These are phyloP conservation scores for Xylaria multiplex DNA, from an alignment of 2,329 filamentous ascomycete species.

Conservation along the genomic window DNA sequence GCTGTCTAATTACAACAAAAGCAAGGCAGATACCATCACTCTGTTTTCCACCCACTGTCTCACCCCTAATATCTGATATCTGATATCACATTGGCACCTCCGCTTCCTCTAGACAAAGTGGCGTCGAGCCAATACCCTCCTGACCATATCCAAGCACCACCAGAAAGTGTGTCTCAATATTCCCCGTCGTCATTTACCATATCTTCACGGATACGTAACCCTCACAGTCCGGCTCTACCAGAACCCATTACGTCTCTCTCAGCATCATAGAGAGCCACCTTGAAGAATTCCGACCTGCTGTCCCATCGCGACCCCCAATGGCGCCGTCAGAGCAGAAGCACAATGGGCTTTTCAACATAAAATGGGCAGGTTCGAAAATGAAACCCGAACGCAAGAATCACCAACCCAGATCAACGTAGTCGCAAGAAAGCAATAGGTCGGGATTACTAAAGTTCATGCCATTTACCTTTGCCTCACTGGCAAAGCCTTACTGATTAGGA, in stretches of 20 bases:
- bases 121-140: conserved; percentile 5
- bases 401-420: conserved; percentile 12
- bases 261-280: conserved; percentile 19
- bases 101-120: conserved; percentile 12
- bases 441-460: conserved; percentile 11
- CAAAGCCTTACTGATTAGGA: conserved; percentile 8
- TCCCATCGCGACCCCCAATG: conserved; percentile 2
- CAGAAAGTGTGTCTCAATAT: conserved; percentile 1
- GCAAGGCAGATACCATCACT: conserved; percentile 19
- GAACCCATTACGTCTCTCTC: conserved; percentile 14
- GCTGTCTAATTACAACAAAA: conserved; percentile 36
- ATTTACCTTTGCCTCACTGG: conserved; percentile 20
- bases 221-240: conserved; percentile 13
- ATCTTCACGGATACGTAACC: conserved; percentile 14
- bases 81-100: conserved; percentile 16
- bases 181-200: conserved; percentile 7
- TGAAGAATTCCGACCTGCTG: background rate
- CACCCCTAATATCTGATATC: conserved; percentile 7
- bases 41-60: conserved; percentile 17
- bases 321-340: conserved; percentile 12
- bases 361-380: conserved; percentile 12
- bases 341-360: conserved; percentile 17
- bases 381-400: conserved; percentile 4
- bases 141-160: background rate
- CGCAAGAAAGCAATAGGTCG: conserved; percentile 12